Conservation (phyloP, 345 rosid species). For the Populus euphratica region DNA sequence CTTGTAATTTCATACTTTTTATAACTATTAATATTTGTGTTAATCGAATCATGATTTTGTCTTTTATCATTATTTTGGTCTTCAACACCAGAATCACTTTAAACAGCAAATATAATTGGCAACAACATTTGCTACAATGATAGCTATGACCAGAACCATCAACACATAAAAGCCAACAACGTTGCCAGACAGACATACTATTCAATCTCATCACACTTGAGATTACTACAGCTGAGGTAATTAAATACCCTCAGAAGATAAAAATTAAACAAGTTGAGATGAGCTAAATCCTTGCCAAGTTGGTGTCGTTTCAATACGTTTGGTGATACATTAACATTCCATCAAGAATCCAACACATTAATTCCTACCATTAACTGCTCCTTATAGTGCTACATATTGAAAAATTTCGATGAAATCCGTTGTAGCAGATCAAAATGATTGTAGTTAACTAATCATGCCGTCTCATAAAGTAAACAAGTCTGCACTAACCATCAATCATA, state of each 20-base stretch:
- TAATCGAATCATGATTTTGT: not conserved
- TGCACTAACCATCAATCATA: too few species aligned
- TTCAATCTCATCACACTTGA: conserved; percentile 1
- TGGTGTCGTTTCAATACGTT: not conserved
- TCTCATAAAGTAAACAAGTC: too few species aligned
- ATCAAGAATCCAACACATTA: not conserved
- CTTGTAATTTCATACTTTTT: not conserved
- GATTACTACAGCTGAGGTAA: not conserved
- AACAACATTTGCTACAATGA: not conserved
- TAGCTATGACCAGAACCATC: not conserved
- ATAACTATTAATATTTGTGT: not conserved
- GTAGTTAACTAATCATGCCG: too few species aligned
- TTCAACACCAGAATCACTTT: not conserved
- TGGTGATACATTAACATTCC: not conserved
- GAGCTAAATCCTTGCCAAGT: not conserved
- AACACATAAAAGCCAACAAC: not conserved
- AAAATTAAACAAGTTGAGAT: not conserved
- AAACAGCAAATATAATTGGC: not conserved
- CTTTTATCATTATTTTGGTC: not conserved
- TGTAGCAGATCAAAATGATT: too few species aligned
- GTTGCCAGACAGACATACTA: not conserved
- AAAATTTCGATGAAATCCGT: not conserved
- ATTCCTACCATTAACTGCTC: not conserved
- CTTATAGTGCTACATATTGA: too few species aligned
- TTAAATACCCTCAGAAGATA: not conserved